These are phyloP conservation scores for Termitomyces heimii DNA, from an alignment of 768 basidiomycete species.

Conservation along the genomic window DNA sequence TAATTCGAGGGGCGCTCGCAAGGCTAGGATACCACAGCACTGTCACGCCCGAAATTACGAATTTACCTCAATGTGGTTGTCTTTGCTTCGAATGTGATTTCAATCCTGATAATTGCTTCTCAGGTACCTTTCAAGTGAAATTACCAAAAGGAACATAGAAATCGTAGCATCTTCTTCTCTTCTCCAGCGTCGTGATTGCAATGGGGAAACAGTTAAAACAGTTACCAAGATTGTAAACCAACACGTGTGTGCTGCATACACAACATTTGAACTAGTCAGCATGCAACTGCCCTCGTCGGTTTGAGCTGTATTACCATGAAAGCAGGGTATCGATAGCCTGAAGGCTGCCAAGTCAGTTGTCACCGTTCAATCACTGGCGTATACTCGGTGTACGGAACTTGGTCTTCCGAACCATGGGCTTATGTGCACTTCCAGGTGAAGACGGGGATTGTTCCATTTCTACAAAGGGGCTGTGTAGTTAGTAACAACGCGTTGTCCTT, in stretches of 20 bases:
- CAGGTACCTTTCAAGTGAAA: slow-evolving; percentile 83
- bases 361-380: not conserved
- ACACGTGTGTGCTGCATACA: not conserved
- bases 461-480: not conserved
- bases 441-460: not conserved
- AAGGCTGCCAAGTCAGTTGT: not conserved
- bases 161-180: not conserved
- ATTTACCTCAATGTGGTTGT: slow-evolving; percentile 76
- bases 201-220: not conserved
- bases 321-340: not conserved
- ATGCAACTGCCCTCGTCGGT: not conserved
- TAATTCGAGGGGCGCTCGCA: slow-evolving; percentile 77
- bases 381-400: not conserved
- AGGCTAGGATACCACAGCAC: slow-evolving; percentile 72
- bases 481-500: not conserved
- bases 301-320: not conserved
- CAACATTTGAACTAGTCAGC: not conserved
- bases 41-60: slow-evolving; percentile 73
- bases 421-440: not conserved
- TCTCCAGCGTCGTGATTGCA: not conserved
- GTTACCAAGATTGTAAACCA: not conserved
- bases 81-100: not conserved
- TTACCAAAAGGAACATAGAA: slow-evolving; percentile 53
- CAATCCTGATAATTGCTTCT: not conserved
- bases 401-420: not conserved